Conservation (phyloP, 148 eudicot genomes). For the Vaccinium macrocarpon region DNA sequence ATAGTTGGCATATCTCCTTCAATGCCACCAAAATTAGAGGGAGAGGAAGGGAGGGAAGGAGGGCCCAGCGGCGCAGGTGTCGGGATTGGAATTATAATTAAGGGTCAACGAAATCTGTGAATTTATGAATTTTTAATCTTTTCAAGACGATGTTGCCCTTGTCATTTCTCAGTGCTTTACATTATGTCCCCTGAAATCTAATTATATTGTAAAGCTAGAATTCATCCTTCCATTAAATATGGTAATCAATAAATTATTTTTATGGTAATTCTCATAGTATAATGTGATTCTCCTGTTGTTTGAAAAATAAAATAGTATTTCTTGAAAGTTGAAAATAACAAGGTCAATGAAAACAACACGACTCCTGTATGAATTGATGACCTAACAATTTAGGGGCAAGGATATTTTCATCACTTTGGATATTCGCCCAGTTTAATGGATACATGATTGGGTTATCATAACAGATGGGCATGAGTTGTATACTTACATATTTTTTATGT, state of each 20-base stretch:
- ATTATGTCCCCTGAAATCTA: neutral
- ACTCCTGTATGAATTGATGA: neutral
- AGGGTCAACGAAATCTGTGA: slow-evolving; percentile 52
- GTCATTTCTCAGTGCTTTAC: slow-evolving; percentile 21
- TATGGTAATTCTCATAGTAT: no score
- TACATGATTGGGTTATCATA: neutral
- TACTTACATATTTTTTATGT: neutral
- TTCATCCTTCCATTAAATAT: no score
- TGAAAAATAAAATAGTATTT: no score
- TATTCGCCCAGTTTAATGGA: neutral
- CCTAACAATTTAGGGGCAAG: neutral
- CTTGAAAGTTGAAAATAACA: neutral
- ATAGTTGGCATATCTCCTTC: slow-evolving; percentile 29
- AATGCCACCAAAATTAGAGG: slow-evolving; percentile 30
- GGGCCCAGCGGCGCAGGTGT: slow-evolving; percentile 49
- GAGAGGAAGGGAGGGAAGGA: slow-evolving; percentile 11
- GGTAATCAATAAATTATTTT: no score
- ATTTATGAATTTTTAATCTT: slow-evolving; percentile 20
- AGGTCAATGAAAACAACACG: neutral
- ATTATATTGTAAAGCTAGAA: neutral
- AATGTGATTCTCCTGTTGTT: no score
- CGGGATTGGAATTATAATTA: slow-evolving; percentile 42
- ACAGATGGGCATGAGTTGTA: slow-evolving; percentile 18
- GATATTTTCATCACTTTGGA: neutral
- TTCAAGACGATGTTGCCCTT: slow-evolving; percentile 47